Conservation (phyloP, 768 basidiomycete genomes). For the Russula sp. region DNA sequence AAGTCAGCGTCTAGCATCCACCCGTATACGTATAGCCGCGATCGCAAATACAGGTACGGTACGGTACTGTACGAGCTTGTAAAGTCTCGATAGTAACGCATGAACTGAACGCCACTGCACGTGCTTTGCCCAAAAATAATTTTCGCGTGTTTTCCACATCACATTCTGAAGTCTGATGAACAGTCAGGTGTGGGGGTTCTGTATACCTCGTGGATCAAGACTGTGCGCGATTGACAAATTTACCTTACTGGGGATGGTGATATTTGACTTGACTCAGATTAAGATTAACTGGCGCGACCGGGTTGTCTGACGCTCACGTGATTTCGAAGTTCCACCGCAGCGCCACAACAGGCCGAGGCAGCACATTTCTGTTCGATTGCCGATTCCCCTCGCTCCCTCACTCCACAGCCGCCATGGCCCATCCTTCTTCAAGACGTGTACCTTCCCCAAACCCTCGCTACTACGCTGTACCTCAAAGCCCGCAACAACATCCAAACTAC, state of each 20-base stretch:
- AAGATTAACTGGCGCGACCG: background rate
- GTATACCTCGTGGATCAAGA: background rate
- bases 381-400: background rate
- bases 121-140: background rate
- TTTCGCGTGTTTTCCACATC: background rate
- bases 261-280: too few species aligned
- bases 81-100: background rate
- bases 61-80: too few species aligned
- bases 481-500: conserved; percentile 31
- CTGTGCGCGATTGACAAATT: background rate
- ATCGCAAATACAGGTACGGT: too few species aligned
- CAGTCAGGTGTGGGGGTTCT: background rate
- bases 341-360: background rate
- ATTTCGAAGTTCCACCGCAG: background rate
- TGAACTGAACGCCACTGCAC: background rate
- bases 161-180: background rate
- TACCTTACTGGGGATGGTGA: background rate
- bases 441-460: conserved; percentile 45
- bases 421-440: conserved; percentile 27
- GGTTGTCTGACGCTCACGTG: background rate
- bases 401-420: conserved; percentile 21
- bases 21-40: background rate
- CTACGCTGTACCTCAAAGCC: conserved; percentile 65
- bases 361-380: conserved; percentile 1
- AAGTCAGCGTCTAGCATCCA: background rate